These are phyloP conservation scores for Ilex asprella DNA, from an alignment of 257 asterid species.

Conservation along the genomic window DNA sequence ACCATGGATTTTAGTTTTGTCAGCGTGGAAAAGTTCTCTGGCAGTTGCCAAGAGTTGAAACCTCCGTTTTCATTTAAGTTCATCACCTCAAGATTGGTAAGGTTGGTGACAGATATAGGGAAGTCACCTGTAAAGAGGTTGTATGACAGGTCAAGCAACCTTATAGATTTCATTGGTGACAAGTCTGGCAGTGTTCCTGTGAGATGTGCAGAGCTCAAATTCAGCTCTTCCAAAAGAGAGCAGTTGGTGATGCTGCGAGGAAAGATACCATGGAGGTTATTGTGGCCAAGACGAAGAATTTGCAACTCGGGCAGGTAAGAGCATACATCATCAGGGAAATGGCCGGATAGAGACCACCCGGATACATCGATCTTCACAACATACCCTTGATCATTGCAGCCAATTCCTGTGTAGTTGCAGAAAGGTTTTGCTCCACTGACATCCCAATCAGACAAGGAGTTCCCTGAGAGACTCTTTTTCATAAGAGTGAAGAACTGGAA, in stretches of 20 bases:
- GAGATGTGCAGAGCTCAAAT: slow-evolving; percentile 29
- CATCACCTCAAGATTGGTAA: slow-evolving; percentile 51
- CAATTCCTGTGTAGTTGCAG: slow-evolving; percentile 55
- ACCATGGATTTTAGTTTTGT: slow-evolving; percentile 38
- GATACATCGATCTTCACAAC: slow-evolving; percentile 52
- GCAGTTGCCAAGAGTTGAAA: slow-evolving; percentile 57
- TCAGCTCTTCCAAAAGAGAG: slow-evolving; percentile 46
- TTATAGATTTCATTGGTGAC: slow-evolving; percentile 41
- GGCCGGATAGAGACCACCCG: slow-evolving; percentile 58
- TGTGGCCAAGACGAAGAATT: slow-evolving; percentile 42
- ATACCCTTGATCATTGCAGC: slow-evolving; percentile 43
- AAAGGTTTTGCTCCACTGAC: slow-evolving; percentile 8
- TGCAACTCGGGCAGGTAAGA: slow-evolving; percentile 49
- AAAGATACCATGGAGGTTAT: slow-evolving; percentile 40
- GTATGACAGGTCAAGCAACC: slow-evolving; percentile 54
- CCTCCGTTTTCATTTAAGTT: slow-evolving; percentile 49
- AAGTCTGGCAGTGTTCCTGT: slow-evolving; percentile 67
- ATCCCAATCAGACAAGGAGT: slow-evolving; percentile 46
- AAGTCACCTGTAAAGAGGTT: slow-evolving; percentile 59
- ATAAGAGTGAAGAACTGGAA: slow-evolving; percentile 41
- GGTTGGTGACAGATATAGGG: slow-evolving; percentile 62
- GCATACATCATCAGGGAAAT: slow-evolving; percentile 53
- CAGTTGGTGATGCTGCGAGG: slow-evolving; percentile 58
- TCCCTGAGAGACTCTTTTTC: slow-evolving; percentile 39
- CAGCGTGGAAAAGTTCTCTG: slow-evolving; percentile 39